phyloP scores from a whole-genome alignment of 805 yeast genomes.

The Wickerhamomyces queroliae region DNA sequence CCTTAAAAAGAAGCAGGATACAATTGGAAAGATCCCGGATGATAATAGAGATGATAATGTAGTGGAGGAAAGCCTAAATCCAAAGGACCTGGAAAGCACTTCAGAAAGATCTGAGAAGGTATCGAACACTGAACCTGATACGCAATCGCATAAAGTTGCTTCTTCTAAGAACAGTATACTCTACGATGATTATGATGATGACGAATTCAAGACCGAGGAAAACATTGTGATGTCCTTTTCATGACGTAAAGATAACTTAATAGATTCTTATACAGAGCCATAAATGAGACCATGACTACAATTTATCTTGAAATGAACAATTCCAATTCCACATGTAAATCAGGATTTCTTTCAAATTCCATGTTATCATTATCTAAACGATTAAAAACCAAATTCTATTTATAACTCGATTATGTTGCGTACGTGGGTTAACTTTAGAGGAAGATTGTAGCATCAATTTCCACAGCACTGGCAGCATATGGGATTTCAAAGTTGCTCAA shows the following conservation, averaged over 20 bases:
- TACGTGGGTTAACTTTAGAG: constrained; percentile 33
- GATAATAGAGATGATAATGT: too few relatives aligned
- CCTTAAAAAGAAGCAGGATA: too few relatives aligned
- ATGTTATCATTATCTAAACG: not conserved
- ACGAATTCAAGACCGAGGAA: constrained; percentile 11
- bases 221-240: constrained; percentile 19
- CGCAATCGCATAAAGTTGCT: not conserved
- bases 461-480: constrained; percentile 87
- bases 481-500: constrained; percentile 83
- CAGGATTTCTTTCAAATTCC: not conserved
- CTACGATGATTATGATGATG: constrained; percentile 9
- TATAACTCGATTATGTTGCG: not conserved
- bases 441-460: constrained; percentile 84
- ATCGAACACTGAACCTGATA: too few relatives aligned
- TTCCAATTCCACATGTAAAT: too few relatives aligned
- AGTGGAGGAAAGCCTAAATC: too few relatives aligned
- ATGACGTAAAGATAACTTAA: too few relatives aligned
- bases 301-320: too few relatives aligned
- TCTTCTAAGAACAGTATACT: not conserved
- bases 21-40: too few relatives aligned
- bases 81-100: too few relatives aligned
- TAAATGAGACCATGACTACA: too few relatives aligned
- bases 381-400: not conserved
- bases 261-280: too few relatives aligned
- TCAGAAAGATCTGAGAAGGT: too few relatives aligned